phyloP scores from a whole-genome alignment of 352 stramenopile genomes.

The Globisporangium okanoganense region DNA sequence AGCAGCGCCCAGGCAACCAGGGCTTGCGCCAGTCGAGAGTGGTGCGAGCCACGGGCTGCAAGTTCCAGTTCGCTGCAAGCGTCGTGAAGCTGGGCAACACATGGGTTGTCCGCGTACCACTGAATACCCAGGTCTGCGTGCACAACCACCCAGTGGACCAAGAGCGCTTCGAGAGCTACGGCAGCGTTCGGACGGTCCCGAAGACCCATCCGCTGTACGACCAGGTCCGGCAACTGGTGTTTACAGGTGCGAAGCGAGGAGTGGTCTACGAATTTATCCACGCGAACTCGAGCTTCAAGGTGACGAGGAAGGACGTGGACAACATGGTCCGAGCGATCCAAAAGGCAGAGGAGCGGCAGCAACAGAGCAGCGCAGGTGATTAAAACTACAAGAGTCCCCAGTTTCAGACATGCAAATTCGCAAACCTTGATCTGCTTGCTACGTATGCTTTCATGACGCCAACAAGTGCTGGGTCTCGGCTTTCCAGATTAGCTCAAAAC shows the following conservation, averaged over 20 bases:
- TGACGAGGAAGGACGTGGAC: not conserved
- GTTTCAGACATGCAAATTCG: too few relatives aligned
- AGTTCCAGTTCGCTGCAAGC: not conserved
- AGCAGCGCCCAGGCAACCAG: not conserved
- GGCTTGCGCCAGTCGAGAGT: not conserved
- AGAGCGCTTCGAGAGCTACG: constrained; percentile 5
- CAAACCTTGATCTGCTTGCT: too few relatives aligned
- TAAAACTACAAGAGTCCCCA: too few relatives aligned
- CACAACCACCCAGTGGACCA: constrained; percentile 3
- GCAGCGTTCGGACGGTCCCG: not conserved
- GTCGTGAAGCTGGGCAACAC: not conserved
- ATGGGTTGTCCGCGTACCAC: not conserved
- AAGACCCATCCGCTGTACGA: constrained; percentile 7
- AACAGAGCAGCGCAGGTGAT: too few relatives aligned
- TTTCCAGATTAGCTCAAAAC: too few relatives aligned
- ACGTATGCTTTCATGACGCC: too few relatives aligned
- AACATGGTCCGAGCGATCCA: constrained; percentile 2
- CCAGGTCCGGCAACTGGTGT: constrained; percentile 2
- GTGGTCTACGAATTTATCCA: constrained; percentile 5
- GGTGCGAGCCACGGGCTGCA: not conserved
- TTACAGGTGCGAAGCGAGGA: not conserved
- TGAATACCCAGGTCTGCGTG: not conserved
- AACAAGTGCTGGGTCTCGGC: too few relatives aligned
- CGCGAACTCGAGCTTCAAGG: constrained; percentile 1
- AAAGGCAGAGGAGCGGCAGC: too few relatives aligned